Base-by-base conservation (phyloP, 345 rosid species). In the Murraya paniculata region DNA sequence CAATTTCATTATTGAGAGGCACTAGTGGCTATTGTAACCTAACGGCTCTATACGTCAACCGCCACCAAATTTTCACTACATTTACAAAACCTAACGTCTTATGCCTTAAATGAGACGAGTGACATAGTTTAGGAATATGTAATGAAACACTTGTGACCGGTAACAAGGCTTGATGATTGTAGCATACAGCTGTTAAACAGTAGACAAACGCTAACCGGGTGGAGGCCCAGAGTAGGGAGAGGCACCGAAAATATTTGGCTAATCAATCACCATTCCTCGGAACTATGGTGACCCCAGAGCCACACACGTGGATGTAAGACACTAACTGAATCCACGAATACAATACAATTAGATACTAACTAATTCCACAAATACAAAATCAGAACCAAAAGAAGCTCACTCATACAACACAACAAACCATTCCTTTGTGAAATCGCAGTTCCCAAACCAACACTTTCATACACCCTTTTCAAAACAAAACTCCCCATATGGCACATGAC, bases 331-430 rank as follows among this genome's bases (percentile, higher is more conserved):
- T 66, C 76, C 78, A 71, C 80, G 79, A 76, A 72, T 68, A 31
- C 79, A 72, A 82, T 72, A 56, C 77, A 81, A 82, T 82, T 84
- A 69, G 84, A 83, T 25, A 69, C 85, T 84, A 82, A 79, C 86
- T 83, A 83, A 68, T 82, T 74, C 80, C 89, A 81, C 85, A 75
- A 76, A 36, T 79, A 78, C 64, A 76, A 77, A 33, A 77, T 67
- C 41, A 76, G 77, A 83, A 85, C 70, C 56, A 78, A 76, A 75
- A 82, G 69, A 82, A 85, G 78, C 87, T 84, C 88, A 78, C 83
- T 80, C 80, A 79, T 81, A 83, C 89, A 81, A 72, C 87, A 85
- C 80, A 86, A 71, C 88, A 87, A 83, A 79, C 79, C 86, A 85
- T 76, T 82, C 71, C 86, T 81, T 81, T 83, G 80, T 71, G 76